Conservation (phyloP, 2,329 filamentous ascomycete genomes). For the Penicillium psychrosexuale region DNA sequence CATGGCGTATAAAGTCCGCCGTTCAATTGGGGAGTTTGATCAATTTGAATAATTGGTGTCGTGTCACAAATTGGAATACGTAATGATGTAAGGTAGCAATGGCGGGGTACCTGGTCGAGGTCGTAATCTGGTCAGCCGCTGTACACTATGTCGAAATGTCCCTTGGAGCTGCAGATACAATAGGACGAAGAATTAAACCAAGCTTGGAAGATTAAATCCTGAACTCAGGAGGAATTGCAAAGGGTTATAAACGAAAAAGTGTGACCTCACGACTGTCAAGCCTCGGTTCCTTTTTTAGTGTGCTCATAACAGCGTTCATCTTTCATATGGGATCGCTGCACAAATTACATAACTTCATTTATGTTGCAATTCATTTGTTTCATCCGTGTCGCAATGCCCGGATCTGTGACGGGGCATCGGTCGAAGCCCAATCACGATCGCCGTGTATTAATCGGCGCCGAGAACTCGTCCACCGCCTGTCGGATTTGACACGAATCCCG, state of each 20-base stretch:
- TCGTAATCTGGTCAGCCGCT: background rate
- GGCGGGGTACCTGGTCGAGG: background rate
- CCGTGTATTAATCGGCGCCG: background rate
- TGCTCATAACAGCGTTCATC: background rate
- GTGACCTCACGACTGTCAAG: background rate
- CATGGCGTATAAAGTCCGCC: constrained; percentile 10
- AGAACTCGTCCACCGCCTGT: background rate
- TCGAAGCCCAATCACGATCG: constrained; percentile 1
- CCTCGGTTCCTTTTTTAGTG: background rate
- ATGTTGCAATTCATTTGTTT: background rate
- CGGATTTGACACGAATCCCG: background rate
- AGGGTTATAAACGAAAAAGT: background rate
- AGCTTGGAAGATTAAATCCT: background rate
- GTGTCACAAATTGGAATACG: background rate
- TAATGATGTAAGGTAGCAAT: background rate
- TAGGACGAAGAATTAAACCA: background rate
- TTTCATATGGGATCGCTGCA: background rate
- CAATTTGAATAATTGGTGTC: background rate
- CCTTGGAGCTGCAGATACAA: background rate
- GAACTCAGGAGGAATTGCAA: no score
- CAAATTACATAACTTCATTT: background rate
- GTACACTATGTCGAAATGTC: background rate
- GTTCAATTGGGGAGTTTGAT: background rate
- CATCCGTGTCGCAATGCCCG: background rate
- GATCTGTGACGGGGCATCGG: no score